Evolutionary conservation across 805 yeast species (phyloP).

Genomic region (Blastobotrys americana): DNA sequence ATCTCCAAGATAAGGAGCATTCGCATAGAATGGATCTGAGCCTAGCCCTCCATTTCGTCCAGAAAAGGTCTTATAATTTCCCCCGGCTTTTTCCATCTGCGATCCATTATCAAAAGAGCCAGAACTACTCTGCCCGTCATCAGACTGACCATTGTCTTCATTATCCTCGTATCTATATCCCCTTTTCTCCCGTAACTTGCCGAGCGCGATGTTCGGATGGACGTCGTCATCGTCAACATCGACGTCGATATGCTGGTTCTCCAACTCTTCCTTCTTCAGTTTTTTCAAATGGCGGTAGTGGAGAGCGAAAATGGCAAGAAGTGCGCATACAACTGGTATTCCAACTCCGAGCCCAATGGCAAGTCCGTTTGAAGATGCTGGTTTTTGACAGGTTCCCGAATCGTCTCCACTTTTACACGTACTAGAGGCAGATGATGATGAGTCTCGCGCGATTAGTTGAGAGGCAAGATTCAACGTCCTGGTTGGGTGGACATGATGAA

Average conservation of each 20-base stretch:
- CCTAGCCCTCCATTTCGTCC: neutral
- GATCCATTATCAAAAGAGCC: constrained; percentile 2
- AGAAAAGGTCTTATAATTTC: neutral
- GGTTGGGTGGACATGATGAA: neutral
- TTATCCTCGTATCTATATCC: neutral
- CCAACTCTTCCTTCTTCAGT: constrained; percentile 31
- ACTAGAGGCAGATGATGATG: constrained; percentile 1
- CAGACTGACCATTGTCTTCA: neutral
- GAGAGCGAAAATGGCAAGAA: constrained; percentile 27
- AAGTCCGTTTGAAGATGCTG: constrained; percentile 16
- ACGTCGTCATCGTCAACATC: constrained; percentile 27
- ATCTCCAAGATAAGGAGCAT: constrained; percentile 18
- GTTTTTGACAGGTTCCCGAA: constrained; percentile 17
- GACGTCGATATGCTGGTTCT: constrained; percentile 30
- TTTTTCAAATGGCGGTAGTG: constrained; percentile 29
- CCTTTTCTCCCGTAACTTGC: neutral
- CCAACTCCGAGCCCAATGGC: constrained; percentile 34
- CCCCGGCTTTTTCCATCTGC: neutral
- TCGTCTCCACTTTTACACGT: constrained; percentile 11
- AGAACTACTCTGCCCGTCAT: neutral
- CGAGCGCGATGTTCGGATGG: neutral
- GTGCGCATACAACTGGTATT: constrained; percentile 32
- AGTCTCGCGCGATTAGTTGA: neutral
- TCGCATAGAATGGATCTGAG: constrained; percentile 16
- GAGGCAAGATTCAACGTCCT: constrained; percentile 1